Evolutionary conservation across 139 green algal genomes (phyloP), one percentile per base, ranked within the genome.

Genomic region (Closterium sp.): DNA sequence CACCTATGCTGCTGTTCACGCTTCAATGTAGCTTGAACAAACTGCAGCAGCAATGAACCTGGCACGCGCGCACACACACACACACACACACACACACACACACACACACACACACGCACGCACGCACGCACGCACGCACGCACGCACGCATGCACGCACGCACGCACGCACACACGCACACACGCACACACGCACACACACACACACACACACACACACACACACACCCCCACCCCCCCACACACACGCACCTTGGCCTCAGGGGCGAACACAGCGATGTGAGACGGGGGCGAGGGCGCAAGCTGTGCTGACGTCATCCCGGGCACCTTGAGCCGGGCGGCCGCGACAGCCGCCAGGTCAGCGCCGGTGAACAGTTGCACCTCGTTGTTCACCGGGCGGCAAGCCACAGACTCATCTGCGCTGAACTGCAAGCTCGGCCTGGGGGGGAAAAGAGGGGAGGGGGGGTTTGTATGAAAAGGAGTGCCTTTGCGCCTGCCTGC

Each of bases 331-430:
- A 94, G 91, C 13, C 93, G 96, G 96, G 90, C 94, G 93, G 93
- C 70, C 9, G 93, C 87, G 28, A 30, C 86, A 9, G 31, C 45
- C 29, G 96, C 96, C 45, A 95, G 95, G 90, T 97, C 94, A 0
- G 42, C n/a, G 38, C 30, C 50, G n/a, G 38, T 89, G 19, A 91
- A 32, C 9, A 97, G 93, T 42, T 99, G 97, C 79, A 99, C 93
- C 17, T 97, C 98, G 93, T 98, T 98, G 70, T 95, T 97, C 9
- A 99, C 97, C 85, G 92, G 90, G 85, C 98, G 95, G 28, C 95
- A 94, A 0, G 95, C 93, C 9, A 95, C 38, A 1, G 9, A 30
- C 85, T 98, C 98, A 45, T 98, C 97, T 22, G 89, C 30, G 17
- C 87, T 92, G 93, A 98, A 98, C 88, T 98, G 96, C 50, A 99